Conservation (phyloP, 768 basidiomycete genomes). For the Mycena albidolilacea region DNA sequence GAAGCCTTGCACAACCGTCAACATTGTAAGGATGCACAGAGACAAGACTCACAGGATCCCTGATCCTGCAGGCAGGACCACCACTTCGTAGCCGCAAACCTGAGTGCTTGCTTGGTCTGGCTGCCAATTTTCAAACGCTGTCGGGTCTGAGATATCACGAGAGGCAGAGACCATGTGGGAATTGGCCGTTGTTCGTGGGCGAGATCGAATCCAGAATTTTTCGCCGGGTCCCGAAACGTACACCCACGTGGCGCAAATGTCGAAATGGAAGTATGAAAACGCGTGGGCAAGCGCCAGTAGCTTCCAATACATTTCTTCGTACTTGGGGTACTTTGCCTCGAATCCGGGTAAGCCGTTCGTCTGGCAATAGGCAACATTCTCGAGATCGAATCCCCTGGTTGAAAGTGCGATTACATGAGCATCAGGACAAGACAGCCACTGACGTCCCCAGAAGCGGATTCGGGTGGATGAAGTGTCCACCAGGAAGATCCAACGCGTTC, state of each 20-base stretch:
- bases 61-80: neutral
- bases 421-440: neutral
- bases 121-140: slow-evolving; percentile 11
- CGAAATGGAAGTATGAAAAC: neutral
- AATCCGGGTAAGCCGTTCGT: slow-evolving; percentile 9
- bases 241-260: neutral
- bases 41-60: neutral
- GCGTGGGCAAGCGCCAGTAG: neutral
- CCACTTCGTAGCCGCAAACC: neutral
- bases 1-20: neutral
- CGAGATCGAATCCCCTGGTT: slow-evolving; percentile 13
- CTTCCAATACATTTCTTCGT: slow-evolving; percentile 9
- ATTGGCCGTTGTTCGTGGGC: neutral
- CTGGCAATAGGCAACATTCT: neutral
- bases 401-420: too few species aligned
- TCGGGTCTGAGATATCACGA: neutral
- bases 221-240: slow-evolving; percentile 2
- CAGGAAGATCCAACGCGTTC: slow-evolving; percentile 14
- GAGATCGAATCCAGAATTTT: slow-evolving; percentile 18
- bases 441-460: slow-evolving; percentile 10
- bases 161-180: neutral
- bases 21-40: neutral
- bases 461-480: neutral
- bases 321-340: neutral
- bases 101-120: neutral